Conservation (phyloP, 176 grass and related monocot species). For the Raddia guianensis region DNA sequence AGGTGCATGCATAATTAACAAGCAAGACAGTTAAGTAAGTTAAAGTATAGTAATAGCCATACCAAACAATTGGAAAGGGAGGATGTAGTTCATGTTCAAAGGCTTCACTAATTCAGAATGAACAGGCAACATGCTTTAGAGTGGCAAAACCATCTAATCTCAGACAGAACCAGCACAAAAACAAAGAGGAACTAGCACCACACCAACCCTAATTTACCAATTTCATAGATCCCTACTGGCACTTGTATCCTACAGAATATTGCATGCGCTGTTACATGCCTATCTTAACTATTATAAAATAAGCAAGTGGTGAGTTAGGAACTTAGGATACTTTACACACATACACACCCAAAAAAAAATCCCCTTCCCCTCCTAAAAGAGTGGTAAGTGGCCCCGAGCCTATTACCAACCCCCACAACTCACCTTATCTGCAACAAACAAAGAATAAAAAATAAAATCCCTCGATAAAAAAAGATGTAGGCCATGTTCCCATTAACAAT, state of each 20-base stretch:
- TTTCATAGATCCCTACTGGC: background rate
- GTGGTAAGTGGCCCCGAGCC: too few relatives aligned
- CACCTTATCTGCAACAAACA: too few relatives aligned
- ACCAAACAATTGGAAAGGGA: background rate
- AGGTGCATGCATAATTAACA: slow-evolving; percentile 29
- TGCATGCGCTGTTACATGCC: background rate
- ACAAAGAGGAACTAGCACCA: background rate
- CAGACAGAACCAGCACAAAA: background rate
- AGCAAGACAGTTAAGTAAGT: slow-evolving; percentile 15
- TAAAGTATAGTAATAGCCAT: background rate
- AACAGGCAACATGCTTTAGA: background rate
- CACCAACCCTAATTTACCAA: background rate
- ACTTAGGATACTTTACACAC: too few relatives aligned
- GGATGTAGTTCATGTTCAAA: background rate
- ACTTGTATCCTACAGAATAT: background rate
- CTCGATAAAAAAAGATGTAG: too few relatives aligned
- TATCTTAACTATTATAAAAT: background rate
- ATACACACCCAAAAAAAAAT: background rate
- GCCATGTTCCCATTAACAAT: too few relatives aligned
- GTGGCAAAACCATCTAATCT: background rate
- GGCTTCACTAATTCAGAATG: background rate
- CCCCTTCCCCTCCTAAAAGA: too few relatives aligned
- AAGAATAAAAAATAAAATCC: too few relatives aligned
- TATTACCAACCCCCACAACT: too few relatives aligned
- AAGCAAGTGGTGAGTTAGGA: too few relatives aligned